phyloP scores from a whole-genome alignment of 129 eudicot genomes.

The Apium graveolens region DNA sequence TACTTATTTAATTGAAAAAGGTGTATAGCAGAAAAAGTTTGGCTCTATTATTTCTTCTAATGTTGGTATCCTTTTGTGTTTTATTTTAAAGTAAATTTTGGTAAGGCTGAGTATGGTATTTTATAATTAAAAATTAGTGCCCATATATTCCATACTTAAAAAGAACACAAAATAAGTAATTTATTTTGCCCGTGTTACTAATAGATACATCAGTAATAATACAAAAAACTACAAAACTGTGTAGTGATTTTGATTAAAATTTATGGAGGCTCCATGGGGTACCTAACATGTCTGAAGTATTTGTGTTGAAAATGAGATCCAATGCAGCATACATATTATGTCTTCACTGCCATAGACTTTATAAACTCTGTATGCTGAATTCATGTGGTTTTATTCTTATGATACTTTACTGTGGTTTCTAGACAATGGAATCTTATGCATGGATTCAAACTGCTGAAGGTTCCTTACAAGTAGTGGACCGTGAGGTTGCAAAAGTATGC shows the following conservation, averaged over 20 bases:
- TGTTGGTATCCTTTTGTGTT: too few species aligned
- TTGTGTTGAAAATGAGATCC: not conserved
- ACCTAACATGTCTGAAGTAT: not conserved
- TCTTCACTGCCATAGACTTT: not conserved
- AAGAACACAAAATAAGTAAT: not conserved
- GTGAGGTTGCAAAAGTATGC: slow-evolving; percentile 73
- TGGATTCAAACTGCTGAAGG: slow-evolving; percentile 91
- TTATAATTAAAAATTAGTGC: not conserved
- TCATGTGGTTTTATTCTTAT: too few species aligned
- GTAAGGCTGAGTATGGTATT: not conserved
- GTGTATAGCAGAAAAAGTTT: not conserved
- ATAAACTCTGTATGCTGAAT: not conserved
- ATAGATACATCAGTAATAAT: too few species aligned
- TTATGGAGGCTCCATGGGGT: not conserved
- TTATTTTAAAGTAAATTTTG: too few species aligned
- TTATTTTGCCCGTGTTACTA: too few species aligned
- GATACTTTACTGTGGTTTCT: not conserved
- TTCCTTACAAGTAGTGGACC: slow-evolving; percentile 74
- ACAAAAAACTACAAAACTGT: not conserved
- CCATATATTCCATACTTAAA: not conserved
- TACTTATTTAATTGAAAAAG: not conserved
- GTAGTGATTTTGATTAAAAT: not conserved
- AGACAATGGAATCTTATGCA: slow-evolving; percentile 73
- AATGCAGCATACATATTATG: not conserved
- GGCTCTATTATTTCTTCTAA: too few species aligned